Conservation (phyloP, 345 rosid genomes). For the Linum usitatissimum region DNA sequence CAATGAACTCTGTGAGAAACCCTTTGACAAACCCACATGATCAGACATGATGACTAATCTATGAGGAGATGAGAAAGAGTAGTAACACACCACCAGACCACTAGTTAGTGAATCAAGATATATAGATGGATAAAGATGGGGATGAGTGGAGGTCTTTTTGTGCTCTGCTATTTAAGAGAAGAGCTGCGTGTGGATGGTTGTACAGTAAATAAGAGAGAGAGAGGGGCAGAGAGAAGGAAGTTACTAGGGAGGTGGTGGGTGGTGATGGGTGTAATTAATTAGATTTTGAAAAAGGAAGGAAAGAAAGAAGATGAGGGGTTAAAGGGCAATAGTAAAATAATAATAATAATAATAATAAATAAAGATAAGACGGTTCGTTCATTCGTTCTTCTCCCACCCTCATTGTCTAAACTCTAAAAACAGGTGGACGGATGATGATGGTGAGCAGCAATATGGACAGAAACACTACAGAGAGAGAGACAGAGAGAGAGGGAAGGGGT, state of each 20-base stretch:
- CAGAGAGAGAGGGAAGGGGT: constrained; percentile 14
- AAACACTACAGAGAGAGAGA: neutral
- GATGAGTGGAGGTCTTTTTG: constrained; percentile 15
- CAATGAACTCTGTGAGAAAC: constrained; percentile 74
- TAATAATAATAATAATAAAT: constrained; percentile 1
- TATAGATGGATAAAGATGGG: neutral
- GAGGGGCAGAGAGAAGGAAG: neutral
- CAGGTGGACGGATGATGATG: neutral
- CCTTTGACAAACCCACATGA: constrained; percentile 62
- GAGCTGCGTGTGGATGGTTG: constrained; percentile 11
- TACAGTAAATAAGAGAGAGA: constrained; percentile 37
- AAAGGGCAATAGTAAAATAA: constrained; percentile 3
- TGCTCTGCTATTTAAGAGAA: constrained; percentile 26
- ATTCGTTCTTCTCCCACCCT: constrained; percentile 8
- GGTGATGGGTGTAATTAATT: constrained; percentile 29
- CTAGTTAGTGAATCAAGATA: neutral
- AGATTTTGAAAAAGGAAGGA: neutral
- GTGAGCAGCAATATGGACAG: neutral
- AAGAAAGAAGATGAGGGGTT: constrained; percentile 3
- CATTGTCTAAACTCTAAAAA: neutral
- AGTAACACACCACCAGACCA: neutral
- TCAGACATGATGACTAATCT: too few relatives aligned
- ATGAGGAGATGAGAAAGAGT: constrained; percentile 2
- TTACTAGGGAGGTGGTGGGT: constrained; percentile 3
- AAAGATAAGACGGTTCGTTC: constrained; percentile 26